Evolutionary conservation across 805 yeast species (phyloP).

Genomic region (Naumovozyma castellii): DNA sequence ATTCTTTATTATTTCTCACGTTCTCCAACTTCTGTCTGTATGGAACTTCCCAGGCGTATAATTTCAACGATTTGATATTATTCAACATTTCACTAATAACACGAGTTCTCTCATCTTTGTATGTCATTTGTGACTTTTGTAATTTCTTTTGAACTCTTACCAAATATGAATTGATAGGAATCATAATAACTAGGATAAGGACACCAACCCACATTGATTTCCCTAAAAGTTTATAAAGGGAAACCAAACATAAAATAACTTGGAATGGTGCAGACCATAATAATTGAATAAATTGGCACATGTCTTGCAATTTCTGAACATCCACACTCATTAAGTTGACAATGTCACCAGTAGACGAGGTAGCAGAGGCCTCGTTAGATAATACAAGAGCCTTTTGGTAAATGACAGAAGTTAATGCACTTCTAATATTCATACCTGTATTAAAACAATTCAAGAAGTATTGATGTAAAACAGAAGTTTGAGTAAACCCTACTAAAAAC

Average conservation of each 20-base stretch:
- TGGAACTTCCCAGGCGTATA: slow-evolving; percentile 94
- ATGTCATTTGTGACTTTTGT: slow-evolving; percentile 80
- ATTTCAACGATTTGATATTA: slow-evolving; percentile 83
- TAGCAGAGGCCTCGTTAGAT: slow-evolving; percentile 61
- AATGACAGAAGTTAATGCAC: slow-evolving; percentile 56
- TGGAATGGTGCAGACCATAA: slow-evolving; percentile 94
- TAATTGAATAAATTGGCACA: slow-evolving; percentile 66
- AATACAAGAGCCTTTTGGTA: slow-evolving; percentile 60
- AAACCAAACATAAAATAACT: slow-evolving; percentile 60
- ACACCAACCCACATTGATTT: slow-evolving; percentile 97
- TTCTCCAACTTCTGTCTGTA: slow-evolving; percentile 61
- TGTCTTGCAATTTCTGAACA: slow-evolving; percentile 77
- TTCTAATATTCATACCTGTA: slow-evolving; percentile 66
- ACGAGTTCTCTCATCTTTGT: slow-evolving; percentile 87
- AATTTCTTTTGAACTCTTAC: slow-evolving; percentile 59
- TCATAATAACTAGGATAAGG: slow-evolving; percentile 60
- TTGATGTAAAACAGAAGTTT: slow-evolving; percentile 69
- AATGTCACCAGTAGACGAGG: slow-evolving; percentile 81
- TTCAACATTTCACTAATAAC: slow-evolving; percentile 79
- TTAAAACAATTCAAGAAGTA: slow-evolving; percentile 68
- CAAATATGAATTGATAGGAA: slow-evolving; percentile 67
- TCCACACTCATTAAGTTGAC: slow-evolving; percentile 94
- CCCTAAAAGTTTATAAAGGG: slow-evolving; percentile 67
- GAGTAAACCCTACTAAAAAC: slow-evolving; percentile 69
- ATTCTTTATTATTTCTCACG: slow-evolving; percentile 83